Base-by-base conservation (phyloP, 2,329 filamentous ascomycete genomes). In the Dothideomycetidae sp. region DNA sequence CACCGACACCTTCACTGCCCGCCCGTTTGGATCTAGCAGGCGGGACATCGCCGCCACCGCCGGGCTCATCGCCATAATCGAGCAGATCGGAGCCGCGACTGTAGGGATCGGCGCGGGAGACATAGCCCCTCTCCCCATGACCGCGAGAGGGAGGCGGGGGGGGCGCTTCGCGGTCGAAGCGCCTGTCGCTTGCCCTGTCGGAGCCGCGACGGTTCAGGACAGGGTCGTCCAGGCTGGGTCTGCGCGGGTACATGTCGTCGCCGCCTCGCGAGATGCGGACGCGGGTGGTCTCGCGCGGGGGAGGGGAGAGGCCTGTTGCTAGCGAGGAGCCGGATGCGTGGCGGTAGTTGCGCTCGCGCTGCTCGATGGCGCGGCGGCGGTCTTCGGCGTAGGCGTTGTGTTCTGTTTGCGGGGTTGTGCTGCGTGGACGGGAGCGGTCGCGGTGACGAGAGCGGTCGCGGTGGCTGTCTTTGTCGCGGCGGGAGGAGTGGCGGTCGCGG, bases 271-370 rank as follows among this genome's bases (percentile, higher is more conserved):
- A 14, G 31, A 40, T 33, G 9, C 40, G 28, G 11, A 40, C 40
- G 11, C 36, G 13, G n/a, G n/a, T n/a, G n/a, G n/a, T n/a, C 15
- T 53, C 53, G 15, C 53, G 50, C 12, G 53, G 54, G n/a, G 53
- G 54, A 13, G 55, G 54, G 5, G 54, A 54, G 5, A 57, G 46
- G 4, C 54, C 55, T 34, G 52, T 54, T 10, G 30, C 30, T 3
- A 48, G 52, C 10, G 31, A 10, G 14, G 38, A 33, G 29, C 38
- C 33, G 54, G 71, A 75, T 31, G 74, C 68, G 62, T 90, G 92
- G 57, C 83, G 78, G 61, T 93, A 92, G 50, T 92, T 86, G 47
- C 86, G 80, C 62, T 96, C 92, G 33, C 92, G 79, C 54, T 93
- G 86, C 41, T 86, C 85, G 53, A 90, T 86, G 30, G 88, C 88